Conservation (phyloP, 202 grass and related monocot species). For the Elaeis oleifera region DNA sequence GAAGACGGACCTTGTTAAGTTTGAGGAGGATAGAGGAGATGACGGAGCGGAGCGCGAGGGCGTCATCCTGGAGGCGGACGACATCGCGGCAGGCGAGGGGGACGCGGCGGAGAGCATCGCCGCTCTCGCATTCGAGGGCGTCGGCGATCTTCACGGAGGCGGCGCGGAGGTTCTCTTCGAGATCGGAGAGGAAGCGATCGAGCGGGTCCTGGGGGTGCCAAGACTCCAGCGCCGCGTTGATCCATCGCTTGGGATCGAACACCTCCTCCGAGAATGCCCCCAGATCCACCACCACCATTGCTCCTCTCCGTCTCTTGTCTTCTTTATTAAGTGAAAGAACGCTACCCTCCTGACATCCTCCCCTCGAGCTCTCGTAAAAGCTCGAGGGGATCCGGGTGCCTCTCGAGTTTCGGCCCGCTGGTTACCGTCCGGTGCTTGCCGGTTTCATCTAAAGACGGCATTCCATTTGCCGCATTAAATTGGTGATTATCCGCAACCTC, state of each 20-base stretch:
- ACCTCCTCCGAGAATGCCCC: conserved; percentile 69
- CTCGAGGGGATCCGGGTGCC: no score
- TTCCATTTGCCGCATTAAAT: no score
- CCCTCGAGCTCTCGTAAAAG: no score
- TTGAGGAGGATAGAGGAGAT: conserved; percentile 59
- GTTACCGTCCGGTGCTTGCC: no score
- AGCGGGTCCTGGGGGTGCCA: conserved; percentile 66
- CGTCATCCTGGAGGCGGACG: conserved; percentile 77
- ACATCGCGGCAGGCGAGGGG: conserved; percentile 85
- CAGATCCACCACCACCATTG: conserved; percentile 82
- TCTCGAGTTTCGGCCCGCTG: no score
- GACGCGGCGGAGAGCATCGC: conserved; percentile 76
- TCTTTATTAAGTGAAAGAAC: background rate
- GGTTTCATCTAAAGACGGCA: no score
- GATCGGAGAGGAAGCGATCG: conserved; percentile 57
- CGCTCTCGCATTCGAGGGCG: conserved; percentile 75
- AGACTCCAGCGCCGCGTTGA: conserved; percentile 76
- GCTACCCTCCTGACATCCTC: no score
- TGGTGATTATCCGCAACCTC: no score
- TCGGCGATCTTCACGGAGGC: conserved; percentile 59
- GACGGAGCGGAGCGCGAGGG: conserved; percentile 48
- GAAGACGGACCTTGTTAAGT: conserved; percentile 42
- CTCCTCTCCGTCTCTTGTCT: background rate
- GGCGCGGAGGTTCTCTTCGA: conserved; percentile 72
- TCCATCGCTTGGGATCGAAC: conserved; percentile 90